These are phyloP conservation scores for Knoxia roxburghii DNA, from an alignment of 257 asterid genomes.

Conservation along the genomic window DNA sequence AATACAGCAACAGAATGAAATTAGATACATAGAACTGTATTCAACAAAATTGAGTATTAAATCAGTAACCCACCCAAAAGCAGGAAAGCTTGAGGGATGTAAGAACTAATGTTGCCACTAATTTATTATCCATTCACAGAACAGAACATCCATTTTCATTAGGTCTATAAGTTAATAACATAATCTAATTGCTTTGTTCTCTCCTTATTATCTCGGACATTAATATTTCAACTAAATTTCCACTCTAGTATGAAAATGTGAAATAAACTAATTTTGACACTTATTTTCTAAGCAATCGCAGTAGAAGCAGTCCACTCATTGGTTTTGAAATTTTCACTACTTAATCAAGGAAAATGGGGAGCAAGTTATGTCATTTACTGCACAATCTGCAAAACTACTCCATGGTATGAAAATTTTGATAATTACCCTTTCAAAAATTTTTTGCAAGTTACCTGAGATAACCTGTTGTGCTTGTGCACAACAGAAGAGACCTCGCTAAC, in stretches of 20 bases:
- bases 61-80: no score
- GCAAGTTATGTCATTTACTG: neutral
- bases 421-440: neutral
- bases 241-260: no score
- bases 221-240: no score
- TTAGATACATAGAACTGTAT: neutral
- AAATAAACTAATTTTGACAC: neutral
- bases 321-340: no score
- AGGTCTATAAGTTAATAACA: no score
- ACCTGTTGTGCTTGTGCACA: slow-evolving; percentile 87
- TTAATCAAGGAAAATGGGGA: neutral
- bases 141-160: no score
- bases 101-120: no score
- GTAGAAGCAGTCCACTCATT: no score
- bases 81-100: no score
- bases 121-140: no score
- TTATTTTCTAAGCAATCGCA: neutral
- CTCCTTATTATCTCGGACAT: no score
- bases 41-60: neutral
- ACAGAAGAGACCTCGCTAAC: slow-evolving; percentile 96
- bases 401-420: neutral
- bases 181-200: no score
- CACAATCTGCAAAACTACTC: neutral
- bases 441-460: slow-evolving; percentile 71
- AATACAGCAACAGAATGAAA: neutral